These are phyloP conservation scores for Gamarada debralockiae DNA, from an alignment of 495 filamentous ascomycete species.

Conservation along the genomic window DNA sequence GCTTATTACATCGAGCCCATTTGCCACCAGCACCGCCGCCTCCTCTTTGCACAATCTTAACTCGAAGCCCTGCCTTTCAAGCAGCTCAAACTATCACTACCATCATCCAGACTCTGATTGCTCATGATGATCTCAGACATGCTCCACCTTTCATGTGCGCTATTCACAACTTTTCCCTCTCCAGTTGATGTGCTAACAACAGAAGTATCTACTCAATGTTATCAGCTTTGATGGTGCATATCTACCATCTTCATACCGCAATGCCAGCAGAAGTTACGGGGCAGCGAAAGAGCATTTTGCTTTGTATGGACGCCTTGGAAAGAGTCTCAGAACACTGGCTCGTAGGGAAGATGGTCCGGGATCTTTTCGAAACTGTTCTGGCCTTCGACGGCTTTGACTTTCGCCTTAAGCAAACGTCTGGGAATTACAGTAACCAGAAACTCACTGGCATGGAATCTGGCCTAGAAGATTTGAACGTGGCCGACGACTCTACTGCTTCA, in stretches of 20 bases:
- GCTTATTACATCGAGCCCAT: slow-evolving; percentile 3
- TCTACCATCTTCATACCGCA: slow-evolving; percentile 1
- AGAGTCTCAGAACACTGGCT: slow-evolving; percentile 3
- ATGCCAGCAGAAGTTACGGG: neutral
- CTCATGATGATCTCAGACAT: slow-evolving; percentile 6
- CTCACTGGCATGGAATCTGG: neutral
- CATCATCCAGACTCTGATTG: neutral
- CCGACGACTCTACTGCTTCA: neutral
- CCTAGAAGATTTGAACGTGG: neutral
- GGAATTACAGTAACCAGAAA: neutral
- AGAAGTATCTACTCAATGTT: slow-evolving; percentile 5
- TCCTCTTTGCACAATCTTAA: neutral
- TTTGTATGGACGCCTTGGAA: slow-evolving; percentile 8
- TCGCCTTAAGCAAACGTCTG: neutral
- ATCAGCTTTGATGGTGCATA: slow-evolving; percentile 8
- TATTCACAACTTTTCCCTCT: too few species aligned
- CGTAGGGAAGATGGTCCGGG: slow-evolving; percentile 4
- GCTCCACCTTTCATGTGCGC: slow-evolving; percentile 9
- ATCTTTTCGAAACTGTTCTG: slow-evolving; percentile 1
- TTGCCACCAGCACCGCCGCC: neutral
- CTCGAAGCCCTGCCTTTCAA: neutral
- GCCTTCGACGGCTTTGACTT: neutral
- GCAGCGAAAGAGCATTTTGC: neutral
- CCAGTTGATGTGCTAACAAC: neutral
- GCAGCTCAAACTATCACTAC: slow-evolving; percentile 1